Evolutionary conservation across 169 alveolate species (phyloP).

Genomic region (Babesia ovata): DNA sequence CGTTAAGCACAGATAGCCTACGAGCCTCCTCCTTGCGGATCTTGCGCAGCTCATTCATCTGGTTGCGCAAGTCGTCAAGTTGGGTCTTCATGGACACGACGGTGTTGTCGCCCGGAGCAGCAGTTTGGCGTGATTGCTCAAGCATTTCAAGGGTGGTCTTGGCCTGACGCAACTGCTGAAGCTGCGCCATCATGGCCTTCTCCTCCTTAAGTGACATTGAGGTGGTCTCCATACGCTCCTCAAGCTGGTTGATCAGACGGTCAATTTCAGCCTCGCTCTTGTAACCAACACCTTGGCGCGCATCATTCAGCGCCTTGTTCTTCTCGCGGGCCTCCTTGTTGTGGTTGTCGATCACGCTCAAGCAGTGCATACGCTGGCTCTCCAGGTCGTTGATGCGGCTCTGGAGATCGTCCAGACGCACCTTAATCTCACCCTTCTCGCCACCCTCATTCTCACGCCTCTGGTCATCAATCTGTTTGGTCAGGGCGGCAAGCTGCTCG

Average conservation of each 20-base stretch:
- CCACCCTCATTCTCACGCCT: constrained; percentile 73
- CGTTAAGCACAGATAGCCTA: constrained; percentile 39
- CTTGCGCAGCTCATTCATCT: constrained; percentile 57
- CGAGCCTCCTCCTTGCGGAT: constrained; percentile 59
- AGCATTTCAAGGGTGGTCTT: constrained; percentile 69
- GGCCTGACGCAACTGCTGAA: constrained; percentile 72
- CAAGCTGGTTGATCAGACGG: constrained; percentile 73
- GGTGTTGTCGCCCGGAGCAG: constrained; percentile 57
- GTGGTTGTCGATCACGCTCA: constrained; percentile 70
- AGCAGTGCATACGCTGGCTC: constrained; percentile 65
- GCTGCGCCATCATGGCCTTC: constrained; percentile 73
- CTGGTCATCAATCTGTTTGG: constrained; percentile 60
- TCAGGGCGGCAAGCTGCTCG: constrained; percentile 67
- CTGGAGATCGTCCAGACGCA: constrained; percentile 71
- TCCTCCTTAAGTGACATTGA: constrained; percentile 79
- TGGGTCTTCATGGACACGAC: constrained; percentile 57
- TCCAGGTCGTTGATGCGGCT: constrained; percentile 70
- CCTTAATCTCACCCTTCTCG: constrained; percentile 70
- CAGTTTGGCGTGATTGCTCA: constrained; percentile 64
- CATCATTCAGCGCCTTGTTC: constrained; percentile 66
- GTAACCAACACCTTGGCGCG: constrained; percentile 73
- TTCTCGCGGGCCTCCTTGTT: constrained; percentile 74
- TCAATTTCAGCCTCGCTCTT: constrained; percentile 75
- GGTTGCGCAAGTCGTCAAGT: constrained; percentile 56
- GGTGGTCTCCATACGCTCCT: constrained; percentile 75